Percentiles rank a stretch among this genome's conserved stretches.
phyloP scores from a whole-genome alignment of 1,139 yeast species.

The Debaryomycetaceae sp. region DNA sequence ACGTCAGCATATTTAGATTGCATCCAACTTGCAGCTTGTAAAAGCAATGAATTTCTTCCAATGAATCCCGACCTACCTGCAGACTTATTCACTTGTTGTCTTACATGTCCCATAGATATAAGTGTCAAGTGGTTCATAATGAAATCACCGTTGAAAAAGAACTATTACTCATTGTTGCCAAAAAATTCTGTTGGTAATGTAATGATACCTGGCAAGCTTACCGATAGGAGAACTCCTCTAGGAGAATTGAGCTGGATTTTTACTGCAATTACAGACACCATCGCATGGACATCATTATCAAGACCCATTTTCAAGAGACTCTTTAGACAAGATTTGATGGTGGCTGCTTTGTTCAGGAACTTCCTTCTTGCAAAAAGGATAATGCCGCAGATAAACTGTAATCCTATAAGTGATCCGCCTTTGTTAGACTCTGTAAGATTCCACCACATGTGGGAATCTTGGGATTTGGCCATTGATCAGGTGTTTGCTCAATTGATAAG shows the following conservation, averaged over 20 bases:
- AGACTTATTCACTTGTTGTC: constrained; percentile 89
- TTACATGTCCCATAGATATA: constrained; percentile 93
- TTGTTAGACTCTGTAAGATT: constrained; percentile 75
- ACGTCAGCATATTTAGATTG: constrained; percentile 78
- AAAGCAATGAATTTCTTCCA: constrained; percentile 79
- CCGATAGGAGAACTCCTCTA: constrained; percentile 90
- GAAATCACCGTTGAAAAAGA: constrained; percentile 69
- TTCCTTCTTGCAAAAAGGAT: constrained; percentile 87
- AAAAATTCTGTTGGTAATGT: constrained; percentile 57
- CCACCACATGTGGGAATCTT: constrained; percentile 97
- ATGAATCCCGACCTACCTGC: constrained; percentile 97
- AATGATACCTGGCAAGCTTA: constrained; percentile 81
- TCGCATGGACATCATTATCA: constrained; percentile 93
- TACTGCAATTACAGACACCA: constrained; percentile 96
- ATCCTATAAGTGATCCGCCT: constrained; percentile 92
- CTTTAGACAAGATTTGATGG: constrained; percentile 94
- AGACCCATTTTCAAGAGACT: constrained; percentile 84
- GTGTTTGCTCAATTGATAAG: constrained; percentile 69
- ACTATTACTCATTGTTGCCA: constrained; percentile 56
- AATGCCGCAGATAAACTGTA: constrained; percentile 92
- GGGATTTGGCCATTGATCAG: constrained; percentile 97
- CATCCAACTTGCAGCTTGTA: constrained; percentile 91
- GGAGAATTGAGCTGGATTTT: constrained; percentile 98
- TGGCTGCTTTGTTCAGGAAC: constrained; percentile 92
- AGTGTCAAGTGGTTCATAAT: constrained; percentile 89